These are phyloP conservation scores for Pseudogymnoascus sp. DNA, from an alignment of 2,329 filamentous ascomycete species.

Conservation along the genomic window DNA sequence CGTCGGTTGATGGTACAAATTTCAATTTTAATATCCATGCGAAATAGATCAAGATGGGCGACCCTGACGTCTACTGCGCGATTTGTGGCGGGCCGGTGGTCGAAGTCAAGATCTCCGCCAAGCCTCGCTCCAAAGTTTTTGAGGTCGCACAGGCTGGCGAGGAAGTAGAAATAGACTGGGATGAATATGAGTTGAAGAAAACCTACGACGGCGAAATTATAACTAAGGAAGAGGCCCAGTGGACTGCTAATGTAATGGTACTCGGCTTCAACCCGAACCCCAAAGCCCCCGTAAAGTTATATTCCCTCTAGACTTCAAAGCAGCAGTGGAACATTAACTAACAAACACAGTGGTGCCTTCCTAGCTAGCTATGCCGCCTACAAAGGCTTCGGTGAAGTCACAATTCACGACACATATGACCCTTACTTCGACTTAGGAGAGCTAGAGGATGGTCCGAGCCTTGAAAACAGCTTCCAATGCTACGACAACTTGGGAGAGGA, in stretches of 20 bases:
- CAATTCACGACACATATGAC: neutral
- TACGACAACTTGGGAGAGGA: neutral
- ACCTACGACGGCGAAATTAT: neutral
- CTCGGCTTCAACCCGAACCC: neutral
- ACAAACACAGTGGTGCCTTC: neutral
- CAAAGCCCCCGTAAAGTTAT: neutral
- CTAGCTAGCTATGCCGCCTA: neutral
- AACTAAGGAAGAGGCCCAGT: neutral
- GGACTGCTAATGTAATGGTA: neutral
- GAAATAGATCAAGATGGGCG: neutral
- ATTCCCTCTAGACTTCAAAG: neutral
- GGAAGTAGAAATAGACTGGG: too few relatives aligned
- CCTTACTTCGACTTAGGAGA: neutral
- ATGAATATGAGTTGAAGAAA: neutral
- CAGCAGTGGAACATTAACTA: neutral
- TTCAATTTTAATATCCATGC: neutral
- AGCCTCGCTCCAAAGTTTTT: neutral
- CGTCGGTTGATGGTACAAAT: neutral
- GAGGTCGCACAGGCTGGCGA: too few relatives aligned
- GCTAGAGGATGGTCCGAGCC: neutral
- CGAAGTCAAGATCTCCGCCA: neutral
- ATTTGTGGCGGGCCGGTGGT: neutral
- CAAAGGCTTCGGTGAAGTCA: neutral
- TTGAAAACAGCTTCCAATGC: neutral
- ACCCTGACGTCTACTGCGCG: neutral